Base-by-base conservation (phyloP, 2,329 filamentous ascomycete species). In the Zymoseptoria pseudotritici region DNA sequence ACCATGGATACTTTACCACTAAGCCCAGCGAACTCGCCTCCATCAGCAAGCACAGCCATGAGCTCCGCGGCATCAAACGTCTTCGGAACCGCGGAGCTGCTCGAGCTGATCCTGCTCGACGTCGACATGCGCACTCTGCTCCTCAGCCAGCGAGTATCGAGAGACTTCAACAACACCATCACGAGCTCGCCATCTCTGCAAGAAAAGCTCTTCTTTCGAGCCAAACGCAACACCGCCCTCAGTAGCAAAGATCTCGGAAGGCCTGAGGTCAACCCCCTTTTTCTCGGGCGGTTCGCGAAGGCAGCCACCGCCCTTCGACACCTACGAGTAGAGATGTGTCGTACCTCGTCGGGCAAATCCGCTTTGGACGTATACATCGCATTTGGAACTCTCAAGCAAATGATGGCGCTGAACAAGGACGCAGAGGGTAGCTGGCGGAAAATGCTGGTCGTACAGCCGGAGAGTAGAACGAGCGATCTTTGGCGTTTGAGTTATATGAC, bases 61-160 rank as follows among this genome's bases (percentile, higher is more conserved):
- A 2, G 11, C 36, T 19, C 36, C 13, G 54, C 54, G 20, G 22
- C 19, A 11, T 24, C 19, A 5, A 51, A 55, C 19, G 53, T 59
- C n/a, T 36, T 61, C 26, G 50, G 50, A n/a, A 57, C 31, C 21
- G 42, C 52, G 8, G 61, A 65, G n/a, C 29, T 58, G 22, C 56
- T 58, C 31, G 56, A 58, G 17, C 8, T 29, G 24, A 52, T 55
- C 26, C 26, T 57, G 13, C 36, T 29, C 3, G n/a, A 51, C 31
- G 17, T 56, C n/a, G 57, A 56, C 29, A 21, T 17, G n/a, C 11
- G 50, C 3, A 54, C 50, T 11, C 7, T 57, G 7, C 54, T 57
- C 20, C 26, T 55, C 42, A 13, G 19, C 17, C 53, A 57, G n/a
- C 57, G 57, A 19, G 57, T 59, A 50, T 57, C 36, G 31, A 53